Conservation (phyloP, 2,329 filamentous ascomycete genomes). For the Pestalotiopsis fici region DNA sequence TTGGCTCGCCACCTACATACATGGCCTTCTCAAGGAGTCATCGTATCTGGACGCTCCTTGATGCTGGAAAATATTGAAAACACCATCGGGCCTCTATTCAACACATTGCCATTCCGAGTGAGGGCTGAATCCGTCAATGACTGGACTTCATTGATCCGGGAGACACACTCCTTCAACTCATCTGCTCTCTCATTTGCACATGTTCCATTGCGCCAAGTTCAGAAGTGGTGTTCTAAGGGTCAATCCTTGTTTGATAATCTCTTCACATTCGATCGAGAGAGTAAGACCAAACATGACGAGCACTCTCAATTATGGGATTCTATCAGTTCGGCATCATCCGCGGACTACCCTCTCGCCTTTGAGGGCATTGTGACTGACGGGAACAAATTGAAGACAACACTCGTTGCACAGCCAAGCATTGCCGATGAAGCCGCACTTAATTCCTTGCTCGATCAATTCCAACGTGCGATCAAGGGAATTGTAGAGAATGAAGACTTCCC, state of each 20-base stretch:
- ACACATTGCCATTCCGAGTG: slow-evolving; percentile 76
- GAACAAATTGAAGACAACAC: slow-evolving; percentile 51
- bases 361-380: slow-evolving; percentile 62
- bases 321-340: slow-evolving; percentile 45
- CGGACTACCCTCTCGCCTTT: slow-evolving; percentile 77
- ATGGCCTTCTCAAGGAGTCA: slow-evolving; percentile 65
- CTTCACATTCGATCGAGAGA: slow-evolving; percentile 75
- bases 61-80: slow-evolving; percentile 65
- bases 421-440: slow-evolving; percentile 31
- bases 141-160: slow-evolving; percentile 61
- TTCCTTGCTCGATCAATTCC: slow-evolving; percentile 41
- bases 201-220: slow-evolving; percentile 75
- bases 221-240: slow-evolving; percentile 71
- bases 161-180: slow-evolving; percentile 72
- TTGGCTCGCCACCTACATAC: slow-evolving; percentile 52
- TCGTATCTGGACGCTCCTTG: slow-evolving; percentile 77
- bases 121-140: slow-evolving; percentile 42
- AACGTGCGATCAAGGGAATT: slow-evolving; percentile 27
- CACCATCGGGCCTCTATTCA: slow-evolving; percentile 84
- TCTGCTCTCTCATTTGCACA: slow-evolving; percentile 73
- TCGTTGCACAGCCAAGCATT: slow-evolving; percentile 56
- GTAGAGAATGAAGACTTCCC: slow-evolving; percentile 7
- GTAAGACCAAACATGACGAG: slow-evolving; percentile 19
- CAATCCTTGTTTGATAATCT: slow-evolving; percentile 74
- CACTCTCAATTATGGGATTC: slow-evolving; percentile 53